These are phyloP conservation scores for Aspergillus costaricaensis DNA, from an alignment of 2,329 filamentous ascomycete species.

Conservation along the genomic window DNA sequence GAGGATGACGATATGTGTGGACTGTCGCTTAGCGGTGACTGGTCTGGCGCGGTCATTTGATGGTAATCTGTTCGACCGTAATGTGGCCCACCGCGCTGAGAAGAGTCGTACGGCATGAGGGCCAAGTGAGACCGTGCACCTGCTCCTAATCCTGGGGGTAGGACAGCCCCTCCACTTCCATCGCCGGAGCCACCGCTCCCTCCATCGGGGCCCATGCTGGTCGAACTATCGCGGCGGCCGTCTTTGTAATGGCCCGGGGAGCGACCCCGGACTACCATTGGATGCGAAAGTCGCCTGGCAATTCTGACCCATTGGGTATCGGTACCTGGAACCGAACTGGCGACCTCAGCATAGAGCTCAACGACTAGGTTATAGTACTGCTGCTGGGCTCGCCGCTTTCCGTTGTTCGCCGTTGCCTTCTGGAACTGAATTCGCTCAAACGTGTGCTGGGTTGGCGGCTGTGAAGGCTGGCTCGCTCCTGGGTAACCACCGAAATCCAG, in stretches of 20 bases:
- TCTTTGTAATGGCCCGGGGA: conserved; percentile 80
- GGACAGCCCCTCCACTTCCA: conserved; percentile 28
- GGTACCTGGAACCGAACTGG: conserved; percentile 39
- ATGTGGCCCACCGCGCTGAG: conserved; percentile 33
- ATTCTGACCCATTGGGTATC: conserved; percentile 67
- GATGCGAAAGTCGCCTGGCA: conserved; percentile 71
- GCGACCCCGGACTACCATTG: conserved; percentile 83
- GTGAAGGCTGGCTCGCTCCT: conserved; percentile 33
- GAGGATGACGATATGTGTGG: conserved; percentile 44
- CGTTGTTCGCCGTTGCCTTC: conserved; percentile 90
- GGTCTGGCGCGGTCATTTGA: conserved; percentile 38
- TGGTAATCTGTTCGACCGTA: conserved; percentile 40
- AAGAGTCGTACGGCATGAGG: conserved; percentile 39
- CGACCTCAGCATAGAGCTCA: conserved; percentile 74
- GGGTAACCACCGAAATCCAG: conserved; percentile 40
- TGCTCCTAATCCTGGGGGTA: conserved; percentile 35
- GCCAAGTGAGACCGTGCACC: conserved; percentile 34
- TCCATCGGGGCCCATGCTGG: conserved; percentile 69
- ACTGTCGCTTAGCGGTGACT: conserved; percentile 42
- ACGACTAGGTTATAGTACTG: conserved; percentile 92
- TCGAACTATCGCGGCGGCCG: conserved; percentile 66
- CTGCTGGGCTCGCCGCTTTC: conserved; percentile 83
- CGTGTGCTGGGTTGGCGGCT: conserved; percentile 54
- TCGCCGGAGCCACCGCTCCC: conserved; percentile 52
- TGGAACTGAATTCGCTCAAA: conserved; percentile 96